Percentiles rank a stretch among this genome's conserved stretches.
Conservation (phyloP, 805 yeast species). For the Myxozyma sirexii region DNA sequence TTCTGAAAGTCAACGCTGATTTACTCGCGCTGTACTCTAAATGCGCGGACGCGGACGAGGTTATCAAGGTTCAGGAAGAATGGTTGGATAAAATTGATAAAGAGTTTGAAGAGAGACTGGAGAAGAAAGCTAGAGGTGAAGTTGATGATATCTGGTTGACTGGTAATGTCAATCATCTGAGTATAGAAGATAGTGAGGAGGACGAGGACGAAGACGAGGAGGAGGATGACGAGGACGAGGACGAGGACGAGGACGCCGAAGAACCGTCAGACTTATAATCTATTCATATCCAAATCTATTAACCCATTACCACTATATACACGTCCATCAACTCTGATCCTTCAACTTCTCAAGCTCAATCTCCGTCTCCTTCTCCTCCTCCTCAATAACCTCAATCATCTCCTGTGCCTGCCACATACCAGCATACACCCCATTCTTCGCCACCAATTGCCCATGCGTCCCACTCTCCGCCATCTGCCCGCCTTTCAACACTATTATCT, state of each 20-base stretch:
- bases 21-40: constrained; percentile 69
- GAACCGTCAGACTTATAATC: background rate
- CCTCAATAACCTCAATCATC: constrained; percentile 29
- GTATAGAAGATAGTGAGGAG: constrained; percentile 34
- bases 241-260: background rate
- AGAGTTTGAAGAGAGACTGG: constrained; percentile 66
- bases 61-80: constrained; percentile 67
- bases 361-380: constrained; percentile 17
- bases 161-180: constrained; percentile 71
- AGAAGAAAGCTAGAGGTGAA: constrained; percentile 48
- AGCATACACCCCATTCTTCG: constrained; percentile 64
- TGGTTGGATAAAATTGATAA: constrained; percentile 72
- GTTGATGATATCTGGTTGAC: constrained; percentile 78
- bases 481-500: constrained; percentile 79
- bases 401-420: constrained; percentile 87
- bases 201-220: constrained; percentile 38
- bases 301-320: background rate
- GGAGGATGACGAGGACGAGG: constrained; percentile 31
- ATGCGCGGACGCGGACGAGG: constrained; percentile 80
- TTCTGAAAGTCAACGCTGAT: constrained; percentile 79
- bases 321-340: constrained; percentile 4
- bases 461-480: constrained; percentile 91
- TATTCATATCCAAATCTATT: background rate
- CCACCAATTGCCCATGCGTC: constrained; percentile 66
- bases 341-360: constrained; percentile 24